Conservation (phyloP, 495 filamentous ascomycete genomes). For the Annulohypoxylon bovei region DNA sequence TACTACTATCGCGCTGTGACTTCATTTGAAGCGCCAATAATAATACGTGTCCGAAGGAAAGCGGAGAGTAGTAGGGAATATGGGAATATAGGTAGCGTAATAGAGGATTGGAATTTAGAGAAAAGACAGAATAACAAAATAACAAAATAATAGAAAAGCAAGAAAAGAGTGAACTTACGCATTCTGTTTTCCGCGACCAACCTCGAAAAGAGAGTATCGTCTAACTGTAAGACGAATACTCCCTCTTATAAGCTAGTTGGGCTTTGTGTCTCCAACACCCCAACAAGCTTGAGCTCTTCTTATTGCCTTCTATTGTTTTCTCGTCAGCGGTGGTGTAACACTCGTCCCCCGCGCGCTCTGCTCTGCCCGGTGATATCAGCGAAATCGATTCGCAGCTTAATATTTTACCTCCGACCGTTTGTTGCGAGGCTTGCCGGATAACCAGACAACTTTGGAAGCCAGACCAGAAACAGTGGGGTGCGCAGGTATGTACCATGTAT, state of each 20-base stretch:
- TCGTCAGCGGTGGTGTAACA: conserved; percentile 19
- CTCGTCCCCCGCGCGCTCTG: background rate
- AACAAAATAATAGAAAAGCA: background rate
- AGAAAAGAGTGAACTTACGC: conserved; percentile 22
- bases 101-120: conserved; percentile 1
- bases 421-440: background rate
- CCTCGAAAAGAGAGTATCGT: conserved; percentile 18
- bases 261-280: conserved; percentile 1
- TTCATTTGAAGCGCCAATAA: conserved; percentile 17
- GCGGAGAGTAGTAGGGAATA: background rate
- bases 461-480: background rate
- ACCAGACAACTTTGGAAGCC: background rate
- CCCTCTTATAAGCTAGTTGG: conserved; percentile 10
- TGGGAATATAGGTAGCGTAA: too few relatives aligned
- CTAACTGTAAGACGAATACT: conserved; percentile 32
- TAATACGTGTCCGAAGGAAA: conserved; percentile 9
- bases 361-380: conserved; percentile 19
- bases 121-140: background rate
- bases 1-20: conserved; percentile 14
- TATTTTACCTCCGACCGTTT: conserved; percentile 23
- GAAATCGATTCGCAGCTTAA: background rate
- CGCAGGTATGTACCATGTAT: background rate
- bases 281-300: conserved; percentile 9
- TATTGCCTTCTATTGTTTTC: conserved; percentile 8
- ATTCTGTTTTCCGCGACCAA: conserved; percentile 20